These are phyloP conservation scores for Diaporthe sp. DNA, from an alignment of 2,329 filamentous ascomycete species.

Conservation along the genomic window DNA sequence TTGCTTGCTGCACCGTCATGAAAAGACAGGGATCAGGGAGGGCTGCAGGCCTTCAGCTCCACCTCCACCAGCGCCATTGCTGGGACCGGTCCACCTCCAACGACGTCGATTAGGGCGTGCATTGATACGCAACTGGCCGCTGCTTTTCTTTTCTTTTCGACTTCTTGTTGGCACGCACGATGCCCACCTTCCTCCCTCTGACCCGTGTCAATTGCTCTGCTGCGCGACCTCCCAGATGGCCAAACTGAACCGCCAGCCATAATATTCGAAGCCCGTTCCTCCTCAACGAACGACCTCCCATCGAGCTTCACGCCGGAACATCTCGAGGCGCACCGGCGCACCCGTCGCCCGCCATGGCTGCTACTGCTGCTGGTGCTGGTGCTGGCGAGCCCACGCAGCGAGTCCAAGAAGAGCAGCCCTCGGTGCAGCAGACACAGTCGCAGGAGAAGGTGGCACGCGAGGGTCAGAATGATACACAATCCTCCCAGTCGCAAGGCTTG, in stretches of 20 bases:
- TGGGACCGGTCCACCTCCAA: not conserved
- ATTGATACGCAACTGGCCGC: not conserved
- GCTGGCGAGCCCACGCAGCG: not conserved
- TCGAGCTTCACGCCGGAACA: not conserved
- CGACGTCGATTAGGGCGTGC: conserved; percentile 7
- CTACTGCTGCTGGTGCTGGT: not conserved
- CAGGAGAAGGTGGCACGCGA: not conserved
- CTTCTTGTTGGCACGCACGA: not conserved
- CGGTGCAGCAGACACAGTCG: not conserved
- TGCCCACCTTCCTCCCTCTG: not conserved
- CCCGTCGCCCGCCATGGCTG: conserved; percentile 7
- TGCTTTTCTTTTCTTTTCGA: not conserved
- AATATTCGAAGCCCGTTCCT: not conserved
- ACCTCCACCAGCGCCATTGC: not conserved
- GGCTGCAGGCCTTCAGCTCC: not conserved
- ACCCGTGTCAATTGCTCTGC: not conserved
- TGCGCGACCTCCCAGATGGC: conserved; percentile 5
- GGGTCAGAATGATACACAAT: not conserved
- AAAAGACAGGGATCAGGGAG: not conserved
- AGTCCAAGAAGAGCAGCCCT: not conserved
- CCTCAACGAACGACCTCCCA: not conserved
- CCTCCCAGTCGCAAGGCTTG: conserved; percentile 3
- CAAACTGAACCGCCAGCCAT: conserved; percentile 1
- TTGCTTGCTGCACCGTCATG: not conserved
- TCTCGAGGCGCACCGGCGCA: not conserved